Evolutionary conservation across 2,329 filamentous ascomycete species (phyloP), one percentile per base, ranked within the genome.

Genomic region (Didymella pinodella): DNA sequence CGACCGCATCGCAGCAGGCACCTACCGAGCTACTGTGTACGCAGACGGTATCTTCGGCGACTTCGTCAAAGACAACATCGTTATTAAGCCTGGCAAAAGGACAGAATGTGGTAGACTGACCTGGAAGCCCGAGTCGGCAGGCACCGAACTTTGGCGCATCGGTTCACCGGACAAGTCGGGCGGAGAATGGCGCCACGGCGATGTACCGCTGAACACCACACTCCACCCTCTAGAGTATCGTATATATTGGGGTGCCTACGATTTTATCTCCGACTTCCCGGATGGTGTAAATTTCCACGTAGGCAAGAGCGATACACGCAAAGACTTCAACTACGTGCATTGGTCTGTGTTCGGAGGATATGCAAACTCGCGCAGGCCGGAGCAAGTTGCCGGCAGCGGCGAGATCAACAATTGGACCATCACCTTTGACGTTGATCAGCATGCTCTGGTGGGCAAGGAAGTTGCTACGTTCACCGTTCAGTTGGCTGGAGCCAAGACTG

Each of bases 241-340:
- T 8, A 82, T 87, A 56, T 89, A 88, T 76, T 89, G 83, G 83
- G 85, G 78, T 0, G 80, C 79, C 0, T 85, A 88, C 65, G 86
- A 89, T 67, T 89, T 85, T 69, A 77, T 80, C 0, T 73, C 77
- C 2, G 86, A 89, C 45, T 89, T 88, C 64, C 86, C 86, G 0
- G 64, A 82, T 0, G 86, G 87, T 4, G 80, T 89, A 0, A 79
- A 77, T 22, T 90, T 84, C 75, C 80, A 81, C 14, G 81, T 89
- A 1, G 86, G 86, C 10, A 73, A 81, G 14, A 51, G 48, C 16
- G 48, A 51, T 14, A 44, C 48, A 12, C 67, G 83, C 80, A 59
- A 73, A 84, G 84, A 87, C 65, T 78, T 87, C 59, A 89, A 89
- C 72, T 88, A 88, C 54, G 83, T 88, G 4, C 87, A 89, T 69